Evolutionary conservation across 495 filamentous ascomycete genomes (phyloP).

Genomic region (Penicillium crystallinum): DNA sequence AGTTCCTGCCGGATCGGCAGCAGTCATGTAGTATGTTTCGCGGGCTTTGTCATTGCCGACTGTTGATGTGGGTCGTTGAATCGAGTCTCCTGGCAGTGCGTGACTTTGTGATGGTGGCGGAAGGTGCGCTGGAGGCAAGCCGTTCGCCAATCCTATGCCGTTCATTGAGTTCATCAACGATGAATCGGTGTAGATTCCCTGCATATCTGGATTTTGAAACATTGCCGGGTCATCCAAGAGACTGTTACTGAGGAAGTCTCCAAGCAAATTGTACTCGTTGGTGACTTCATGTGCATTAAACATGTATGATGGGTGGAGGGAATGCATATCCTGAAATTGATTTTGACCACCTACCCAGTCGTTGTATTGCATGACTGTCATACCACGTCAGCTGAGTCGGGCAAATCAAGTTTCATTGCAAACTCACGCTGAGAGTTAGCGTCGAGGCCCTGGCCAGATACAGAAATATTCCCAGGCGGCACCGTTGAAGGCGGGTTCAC

Average conservation of each 20-base stretch:
- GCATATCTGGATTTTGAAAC: conserved; percentile 58
- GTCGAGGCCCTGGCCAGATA: conserved; percentile 42
- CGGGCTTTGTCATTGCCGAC: conserved; percentile 73
- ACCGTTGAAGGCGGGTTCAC: conserved; percentile 30
- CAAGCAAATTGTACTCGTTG: conserved; percentile 92
- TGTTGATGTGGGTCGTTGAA: conserved; percentile 53
- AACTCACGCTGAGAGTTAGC: conserved; percentile 70
- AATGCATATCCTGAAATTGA: conserved; percentile 90
- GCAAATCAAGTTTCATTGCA: conserved; percentile 12
- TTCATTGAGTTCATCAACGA: conserved; percentile 49
- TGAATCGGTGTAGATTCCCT: conserved; percentile 52
- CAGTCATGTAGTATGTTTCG: conserved; percentile 92
- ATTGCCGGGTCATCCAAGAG: conserved; percentile 72
- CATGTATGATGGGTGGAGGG: conserved; percentile 90
- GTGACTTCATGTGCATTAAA: conserved; percentile 91
- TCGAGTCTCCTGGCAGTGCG: conserved; percentile 48
- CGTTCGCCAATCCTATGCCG: conserved; percentile 27
- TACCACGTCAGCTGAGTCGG: conserved; percentile 23
- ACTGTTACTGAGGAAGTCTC: conserved; percentile 88
- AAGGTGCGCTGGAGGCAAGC: conserved; percentile 33
- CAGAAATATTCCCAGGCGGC: conserved; percentile 31
- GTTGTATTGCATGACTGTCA: conserved; percentile 57
- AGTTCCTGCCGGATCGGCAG: conserved; percentile 88
- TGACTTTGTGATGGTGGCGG: conserved; percentile 37
- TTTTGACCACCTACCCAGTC: conserved; percentile 70